Evolutionary conservation across 441 rosid species (phyloP).

Genomic region (Populus hybrid): DNA sequence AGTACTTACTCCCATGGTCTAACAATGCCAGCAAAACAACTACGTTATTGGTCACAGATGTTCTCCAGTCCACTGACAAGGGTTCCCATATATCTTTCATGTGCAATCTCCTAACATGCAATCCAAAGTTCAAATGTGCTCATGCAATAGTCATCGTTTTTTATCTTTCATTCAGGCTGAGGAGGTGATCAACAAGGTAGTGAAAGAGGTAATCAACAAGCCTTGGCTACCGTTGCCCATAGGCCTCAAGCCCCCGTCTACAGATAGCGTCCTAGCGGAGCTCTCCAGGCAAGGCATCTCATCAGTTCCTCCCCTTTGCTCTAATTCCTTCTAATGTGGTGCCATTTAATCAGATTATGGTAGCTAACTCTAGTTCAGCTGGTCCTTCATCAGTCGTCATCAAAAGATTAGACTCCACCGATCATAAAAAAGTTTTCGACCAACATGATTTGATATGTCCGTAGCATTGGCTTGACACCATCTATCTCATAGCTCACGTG

Average conservation of each 20-base stretch:
- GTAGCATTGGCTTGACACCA: too few relatives aligned
- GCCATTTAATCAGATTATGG: neutral
- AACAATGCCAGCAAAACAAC: neutral
- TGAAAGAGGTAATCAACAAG: conserved; percentile 84
- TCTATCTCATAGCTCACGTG: neutral
- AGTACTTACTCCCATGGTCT: neutral
- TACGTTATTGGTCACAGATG: neutral
- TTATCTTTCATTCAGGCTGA: conserved; percentile 50
- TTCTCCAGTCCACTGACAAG: neutral
- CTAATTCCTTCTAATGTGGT: conserved; percentile 19
- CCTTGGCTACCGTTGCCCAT: conserved; percentile 92
- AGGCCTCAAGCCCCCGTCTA: conserved; percentile 81
- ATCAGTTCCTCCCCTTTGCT: conserved; percentile 47
- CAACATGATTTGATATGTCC: too few relatives aligned
- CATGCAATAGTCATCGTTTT: neutral
- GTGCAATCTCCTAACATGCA: too few relatives aligned
- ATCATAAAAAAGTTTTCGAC: neutral
- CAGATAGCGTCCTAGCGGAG: conserved; percentile 72
- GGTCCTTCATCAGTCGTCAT: neutral
- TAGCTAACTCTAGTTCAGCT: neutral
- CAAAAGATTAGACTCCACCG: neutral
- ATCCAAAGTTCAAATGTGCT: neutral
- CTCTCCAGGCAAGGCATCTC: conserved; percentile 80
- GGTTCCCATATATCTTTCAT: neutral
- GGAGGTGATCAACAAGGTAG: conserved; percentile 68